A percentile compares a stretch with the other conserved stretches of the same genome.
Evolutionary conservation across 2,329 filamentous ascomycete genomes (phyloP).

Genomic region (Dactylellina parvicollis): DNA sequence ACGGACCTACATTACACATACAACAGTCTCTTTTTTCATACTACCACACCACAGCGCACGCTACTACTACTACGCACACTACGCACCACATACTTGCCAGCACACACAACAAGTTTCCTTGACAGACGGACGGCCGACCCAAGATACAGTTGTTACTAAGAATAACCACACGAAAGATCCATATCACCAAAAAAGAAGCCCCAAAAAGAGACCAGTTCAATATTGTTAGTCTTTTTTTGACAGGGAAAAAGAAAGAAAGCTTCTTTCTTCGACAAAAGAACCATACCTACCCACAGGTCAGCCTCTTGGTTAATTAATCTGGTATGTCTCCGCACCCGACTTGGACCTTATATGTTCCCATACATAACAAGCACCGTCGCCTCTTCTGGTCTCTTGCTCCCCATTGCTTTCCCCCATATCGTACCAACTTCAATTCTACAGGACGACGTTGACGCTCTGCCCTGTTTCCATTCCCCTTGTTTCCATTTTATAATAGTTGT

Average conservation of each 20-base stretch:
- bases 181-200: conserved; percentile 48
- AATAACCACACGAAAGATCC: conserved; percentile 51
- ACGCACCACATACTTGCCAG: conserved; percentile 21
- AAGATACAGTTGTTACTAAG: conserved; percentile 51
- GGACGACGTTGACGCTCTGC: conserved; percentile 55
- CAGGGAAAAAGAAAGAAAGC: conserved; percentile 47
- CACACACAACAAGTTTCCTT: conserved; percentile 27
- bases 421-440: conserved; percentile 53
- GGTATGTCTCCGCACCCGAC: conserved; percentile 44
- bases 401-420: conserved; percentile 30
- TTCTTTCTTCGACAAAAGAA: conserved; percentile 34
- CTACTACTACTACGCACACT: conserved; percentile 10
- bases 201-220: conserved; percentile 22
- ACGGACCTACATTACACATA: conserved; percentile 27
- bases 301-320: conserved; percentile 46
- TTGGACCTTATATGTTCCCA: conserved; percentile 41
- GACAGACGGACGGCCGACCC: conserved; percentile 48
- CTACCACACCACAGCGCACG: conserved; percentile 9
- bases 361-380: conserved; percentile 39
- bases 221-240: conserved; percentile 31
- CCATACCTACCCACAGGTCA: conserved; percentile 33
- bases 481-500: conserved; percentile 49
- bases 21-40: conserved; percentile 15
- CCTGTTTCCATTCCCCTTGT: conserved; percentile 50
- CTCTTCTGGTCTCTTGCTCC: conserved; percentile 30